Evolutionary conservation across 805 yeast species (phyloP), one percentile per base, ranked within the genome.

Genomic region (Isabelozyma rhagii): DNA sequence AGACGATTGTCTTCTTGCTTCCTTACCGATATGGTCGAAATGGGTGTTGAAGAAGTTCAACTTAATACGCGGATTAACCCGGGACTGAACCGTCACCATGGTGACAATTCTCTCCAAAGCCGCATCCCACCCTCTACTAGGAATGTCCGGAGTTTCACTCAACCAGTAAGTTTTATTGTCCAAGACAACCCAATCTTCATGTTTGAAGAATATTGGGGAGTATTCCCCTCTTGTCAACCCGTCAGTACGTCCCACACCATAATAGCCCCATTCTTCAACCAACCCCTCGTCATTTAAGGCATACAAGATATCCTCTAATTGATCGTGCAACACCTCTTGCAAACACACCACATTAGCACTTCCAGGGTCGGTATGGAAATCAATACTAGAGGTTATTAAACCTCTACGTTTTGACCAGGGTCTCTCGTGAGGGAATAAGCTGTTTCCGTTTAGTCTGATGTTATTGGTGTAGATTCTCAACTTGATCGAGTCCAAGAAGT

Each of bases 81-180:
- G 63, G 34, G 61, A 56, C 49, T 63, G 63, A 44, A 71, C 55
- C 6, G 70, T 59, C 13, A 71, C 72, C 69, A 68, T 64, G 17
- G 75, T 68, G 5, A 70, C 74, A 17, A 72, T 71, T 40, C 78
- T 57, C 49, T 70, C 74, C 45, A 71, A 56, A 0, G 68, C 76
- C 0, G 77, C 76, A 55, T 72, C 78, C 78, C 78, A 72, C 1
- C 78, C 77, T 29, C 54, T 51, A 50, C 74, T 68, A 15, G 77
- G 77, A 8, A 48, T 50, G 2, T 59, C 64, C 3, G 74, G 76
- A 13, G 77, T 70, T 39, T 66, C 69, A 55, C 76, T 71, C 39
- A 72, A 61, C 78, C 78, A 72, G 49, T 58, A 69, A 2, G 78
- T 72, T 25, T 56, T 50, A 41, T 58, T 59, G 21, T 64, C 67